Conservation (phyloP, 805 yeast genomes). For the Schizosaccharomyces pombe region DNA sequence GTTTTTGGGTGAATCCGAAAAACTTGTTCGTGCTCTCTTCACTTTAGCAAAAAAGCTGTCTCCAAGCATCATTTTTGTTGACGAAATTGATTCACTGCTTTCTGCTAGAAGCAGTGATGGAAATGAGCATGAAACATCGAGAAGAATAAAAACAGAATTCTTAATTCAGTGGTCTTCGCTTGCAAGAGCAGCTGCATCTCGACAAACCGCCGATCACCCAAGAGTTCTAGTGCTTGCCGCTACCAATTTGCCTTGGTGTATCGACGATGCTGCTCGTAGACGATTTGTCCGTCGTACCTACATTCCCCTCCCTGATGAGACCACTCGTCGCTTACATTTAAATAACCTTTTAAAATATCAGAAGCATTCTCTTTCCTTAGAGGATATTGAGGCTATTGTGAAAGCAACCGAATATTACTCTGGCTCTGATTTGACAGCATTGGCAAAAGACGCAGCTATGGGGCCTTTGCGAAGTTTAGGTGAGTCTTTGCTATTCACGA, state of each 20-base stretch:
- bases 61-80: constrained; percentile 85
- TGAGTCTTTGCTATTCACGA: constrained; percentile 44
- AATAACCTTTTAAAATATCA: constrained; percentile 44
- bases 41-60: constrained; percentile 63
- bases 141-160: constrained; percentile 82
- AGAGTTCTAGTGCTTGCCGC: constrained; percentile 84
- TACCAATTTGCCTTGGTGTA: constrained; percentile 89
- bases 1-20: constrained; percentile 74
- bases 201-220: constrained; percentile 22
- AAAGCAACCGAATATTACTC: constrained; percentile 53
- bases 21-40: constrained; percentile 71
- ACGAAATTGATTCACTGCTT: constrained; percentile 79
- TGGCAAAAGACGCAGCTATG: constrained; percentile 95
- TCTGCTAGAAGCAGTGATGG: constrained; percentile 55
- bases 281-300: constrained; percentile 79
- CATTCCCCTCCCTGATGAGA: constrained; percentile 78
- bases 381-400: constrained; percentile 37
- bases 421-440: constrained; percentile 81
- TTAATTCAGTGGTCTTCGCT: constrained; percentile 85
- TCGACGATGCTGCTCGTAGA: constrained; percentile 89
- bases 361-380: constrained; percentile 40
- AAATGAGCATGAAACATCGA: constrained; percentile 56
- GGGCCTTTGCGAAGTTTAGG: constrained; percentile 84
- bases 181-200: constrained; percentile 62
- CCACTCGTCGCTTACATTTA: constrained; percentile 54